phyloP scores from a whole-genome alignment of 2,329 filamentous ascomycete species.

The Arthrinium phaeospermum region DNA sequence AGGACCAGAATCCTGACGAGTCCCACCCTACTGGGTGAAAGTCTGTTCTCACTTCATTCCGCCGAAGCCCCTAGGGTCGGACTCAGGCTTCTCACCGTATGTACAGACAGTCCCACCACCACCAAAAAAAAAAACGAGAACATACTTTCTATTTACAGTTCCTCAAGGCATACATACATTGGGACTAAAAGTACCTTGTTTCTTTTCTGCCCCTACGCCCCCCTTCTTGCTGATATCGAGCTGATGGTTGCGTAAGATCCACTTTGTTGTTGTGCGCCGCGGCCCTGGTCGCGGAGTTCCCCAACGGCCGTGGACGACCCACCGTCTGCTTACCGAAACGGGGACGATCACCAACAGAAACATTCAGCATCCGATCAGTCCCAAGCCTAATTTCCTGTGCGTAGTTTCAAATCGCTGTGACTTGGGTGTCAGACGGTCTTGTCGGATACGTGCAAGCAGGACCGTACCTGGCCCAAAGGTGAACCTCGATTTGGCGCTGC shows the following conservation, averaged over 20 bases:
- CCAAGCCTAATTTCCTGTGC: slow-evolving; percentile 15
- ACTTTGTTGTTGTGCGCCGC: slow-evolving; percentile 31
- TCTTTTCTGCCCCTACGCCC: slow-evolving; percentile 7
- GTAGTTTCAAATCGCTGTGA: slow-evolving; percentile 9
- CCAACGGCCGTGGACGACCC: slow-evolving; percentile 36
- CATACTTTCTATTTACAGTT: slow-evolving; percentile 17
- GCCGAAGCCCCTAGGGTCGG: slow-evolving; percentile 23
- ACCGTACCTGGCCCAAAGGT: slow-evolving; percentile 1
- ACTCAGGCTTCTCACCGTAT: slow-evolving; percentile 14
- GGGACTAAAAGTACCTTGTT: slow-evolving; percentile 24
- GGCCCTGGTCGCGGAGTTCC: slow-evolving; percentile 37
- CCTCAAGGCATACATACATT: background rate
- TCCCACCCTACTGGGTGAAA: slow-evolving; percentile 16
- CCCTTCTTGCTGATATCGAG: slow-evolving; percentile 5
- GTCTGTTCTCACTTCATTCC: slow-evolving; percentile 18
- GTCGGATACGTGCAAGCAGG: slow-evolving; percentile 7
- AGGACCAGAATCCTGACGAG: background rate
- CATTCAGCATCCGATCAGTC: slow-evolving; percentile 19
- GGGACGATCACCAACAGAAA: slow-evolving; percentile 32
- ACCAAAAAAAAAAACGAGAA: background rate
- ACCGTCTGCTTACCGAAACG: slow-evolving; percentile 20
- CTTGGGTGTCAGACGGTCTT: slow-evolving; percentile 5
- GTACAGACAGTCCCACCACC: slow-evolving; percentile 15
- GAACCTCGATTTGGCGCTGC: background rate
- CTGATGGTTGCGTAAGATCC: slow-evolving; percentile 14